phyloP scores from a whole-genome alignment of 2,329 filamentous ascomycete species.

The Aspergillus piperis region DNA sequence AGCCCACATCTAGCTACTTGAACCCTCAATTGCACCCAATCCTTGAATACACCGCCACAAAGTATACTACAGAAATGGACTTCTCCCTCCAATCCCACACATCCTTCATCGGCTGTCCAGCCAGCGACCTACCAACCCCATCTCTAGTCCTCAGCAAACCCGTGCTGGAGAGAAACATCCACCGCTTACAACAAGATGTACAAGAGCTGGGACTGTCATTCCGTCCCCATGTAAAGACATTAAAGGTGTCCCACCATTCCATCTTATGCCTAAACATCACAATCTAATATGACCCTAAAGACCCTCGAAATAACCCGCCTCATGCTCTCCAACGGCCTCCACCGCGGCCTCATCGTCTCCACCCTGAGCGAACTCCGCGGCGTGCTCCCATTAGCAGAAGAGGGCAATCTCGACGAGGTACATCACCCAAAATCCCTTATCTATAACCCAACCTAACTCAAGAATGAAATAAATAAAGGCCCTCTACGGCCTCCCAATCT shows the following conservation, averaged over 20 bases:
- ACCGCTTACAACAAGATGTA: slow-evolving; percentile 42
- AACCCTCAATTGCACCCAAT: too few species aligned
- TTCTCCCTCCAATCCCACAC: slow-evolving; percentile 33
- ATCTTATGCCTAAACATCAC: too few species aligned
- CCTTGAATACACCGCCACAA: too few species aligned
- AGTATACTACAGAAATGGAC: slow-evolving; percentile 27
- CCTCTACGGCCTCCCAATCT: slow-evolving; percentile 47
- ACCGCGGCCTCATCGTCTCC: slow-evolving; percentile 44
- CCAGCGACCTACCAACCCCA: slow-evolving; percentile 42
- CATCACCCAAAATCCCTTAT: not conserved
- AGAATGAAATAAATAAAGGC: slow-evolving; percentile 18
- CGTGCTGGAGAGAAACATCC: slow-evolving; percentile 42
- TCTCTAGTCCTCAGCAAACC: slow-evolving; percentile 44
- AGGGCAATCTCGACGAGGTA: slow-evolving; percentile 46
- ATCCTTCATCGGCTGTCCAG: slow-evolving; percentile 39
- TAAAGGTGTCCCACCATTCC: slow-evolving; percentile 36
- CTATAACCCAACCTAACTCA: too few species aligned
- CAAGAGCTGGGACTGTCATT: slow-evolving; percentile 42
- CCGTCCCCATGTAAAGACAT: slow-evolving; percentile 49
- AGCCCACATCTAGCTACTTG: too few species aligned
- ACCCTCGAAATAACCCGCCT: slow-evolving; percentile 40
- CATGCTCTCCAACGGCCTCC: slow-evolving; percentile 44
- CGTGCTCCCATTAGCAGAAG: slow-evolving; percentile 40
- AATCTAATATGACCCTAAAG: slow-evolving; percentile 4
- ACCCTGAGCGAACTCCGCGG: slow-evolving; percentile 47